phyloP scores from a whole-genome alignment of 2,329 filamentous ascomycete species.

The Fusarium bactridioides region DNA sequence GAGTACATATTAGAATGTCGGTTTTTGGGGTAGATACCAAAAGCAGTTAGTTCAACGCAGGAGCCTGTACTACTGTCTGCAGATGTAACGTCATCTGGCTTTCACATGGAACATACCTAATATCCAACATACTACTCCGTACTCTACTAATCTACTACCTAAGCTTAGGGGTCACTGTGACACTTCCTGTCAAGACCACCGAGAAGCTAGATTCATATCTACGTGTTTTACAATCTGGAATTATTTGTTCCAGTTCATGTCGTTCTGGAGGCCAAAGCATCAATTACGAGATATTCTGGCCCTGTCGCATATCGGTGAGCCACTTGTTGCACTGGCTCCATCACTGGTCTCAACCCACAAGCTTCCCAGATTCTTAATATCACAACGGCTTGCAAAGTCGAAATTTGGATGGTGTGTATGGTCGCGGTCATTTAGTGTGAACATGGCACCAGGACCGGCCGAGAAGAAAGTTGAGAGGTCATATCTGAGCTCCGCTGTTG shows the following conservation, averaged over 20 bases:
- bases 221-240: background rate
- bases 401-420: conserved; percentile 17
- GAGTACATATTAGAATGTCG: background rate
- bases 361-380: background rate
- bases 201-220: background rate
- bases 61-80: background rate
- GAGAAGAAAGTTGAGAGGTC: conserved; percentile 66
- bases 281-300: background rate
- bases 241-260: background rate
- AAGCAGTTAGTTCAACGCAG: conserved; percentile 8
- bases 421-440: conserved; percentile 23
- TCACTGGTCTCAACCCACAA: background rate
- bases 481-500: conserved; percentile 67
- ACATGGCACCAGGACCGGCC: conserved; percentile 49
- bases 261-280: background rate
- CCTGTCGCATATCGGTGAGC: background rate
- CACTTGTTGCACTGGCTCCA: conserved; percentile 19
- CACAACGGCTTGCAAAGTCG: background rate
- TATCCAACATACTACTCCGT: background rate
- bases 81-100: conserved; percentile 28
- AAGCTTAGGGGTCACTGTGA: background rate
- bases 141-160: background rate
- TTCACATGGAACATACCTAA: conserved; percentile 28
- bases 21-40: background rate
- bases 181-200: background rate